Evolutionary conservation across 306 rosid genomes (phyloP), one percentile per base, ranked within the genome.

Genomic region (Quercus parvula): DNA sequence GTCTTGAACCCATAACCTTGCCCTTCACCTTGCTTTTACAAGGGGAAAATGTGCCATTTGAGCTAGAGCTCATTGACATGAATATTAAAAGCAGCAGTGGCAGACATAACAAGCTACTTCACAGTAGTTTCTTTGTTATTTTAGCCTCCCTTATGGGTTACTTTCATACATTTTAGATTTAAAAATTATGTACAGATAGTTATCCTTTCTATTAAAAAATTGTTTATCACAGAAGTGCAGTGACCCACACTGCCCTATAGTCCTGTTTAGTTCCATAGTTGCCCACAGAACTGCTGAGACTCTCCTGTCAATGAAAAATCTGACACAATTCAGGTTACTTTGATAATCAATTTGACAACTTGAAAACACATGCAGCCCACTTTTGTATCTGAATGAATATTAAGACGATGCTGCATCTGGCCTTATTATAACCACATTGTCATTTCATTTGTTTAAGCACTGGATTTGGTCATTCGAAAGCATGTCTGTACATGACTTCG

Each of bases 391-490:
- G 25, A 68, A 4, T 56, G 24, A 17, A n/a, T 63, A 35, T 63
- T 35, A 62, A 1, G n/a, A 54, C 19, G 52, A 25, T 80, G 70
- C 78, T 86, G 31, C 78, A 56, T 71, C 70, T 78, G 11, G 19
- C 46, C 72, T 3, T 24, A 35, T 41, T 44, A 70, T 52, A 30
- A 30, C 58, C 66, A 5, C 46, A 70, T 33, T 52, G 27, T 56
- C 30, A 20, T 33, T 33, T 76, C 35, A 2, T 30, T 30, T 30
- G 12, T 17, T 3, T 75, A 28, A 46, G 25, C 67, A 51, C 30
- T 69, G 17, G 27, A 30, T 46, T n/a, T 25, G 5, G 28, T 27
- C 31, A 51, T 57, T 25, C n/a, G 54, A 68, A 19, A 33, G 19
- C 38, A 61, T 61, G 24, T 31, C 61, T 31, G 22, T 33, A 28